Conservation (phyloP, 2,329 filamentous ascomycete genomes). For the Curvularia hawaiiensis region DNA sequence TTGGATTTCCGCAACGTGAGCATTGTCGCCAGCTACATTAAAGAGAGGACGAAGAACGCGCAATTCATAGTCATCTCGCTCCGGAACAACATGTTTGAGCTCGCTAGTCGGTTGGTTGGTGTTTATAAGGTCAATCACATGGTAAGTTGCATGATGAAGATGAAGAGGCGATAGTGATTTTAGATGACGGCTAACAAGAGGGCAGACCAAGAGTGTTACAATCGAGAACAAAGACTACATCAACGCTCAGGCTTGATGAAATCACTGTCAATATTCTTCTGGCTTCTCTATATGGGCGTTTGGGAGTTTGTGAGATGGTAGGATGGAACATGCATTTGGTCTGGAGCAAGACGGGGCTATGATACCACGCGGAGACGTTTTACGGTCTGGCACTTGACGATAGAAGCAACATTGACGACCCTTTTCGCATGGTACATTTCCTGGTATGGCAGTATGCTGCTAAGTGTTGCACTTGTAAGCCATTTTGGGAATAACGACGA, state of each 20-base stretch:
- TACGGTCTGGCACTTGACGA: conserved; percentile 12
- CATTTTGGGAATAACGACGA: neutral
- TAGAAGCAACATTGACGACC: conserved; percentile 6
- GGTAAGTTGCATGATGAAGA: conserved; percentile 49
- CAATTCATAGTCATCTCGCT: conserved; percentile 99
- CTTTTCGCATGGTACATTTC: neutral
- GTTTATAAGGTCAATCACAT: conserved; percentile 99
- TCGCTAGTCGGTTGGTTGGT: conserved; percentile 91
- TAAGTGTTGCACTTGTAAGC: neutral
- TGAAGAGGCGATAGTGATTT: neutral
- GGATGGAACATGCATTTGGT: conserved; percentile 3
- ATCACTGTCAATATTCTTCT: neutral
- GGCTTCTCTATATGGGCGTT: conserved; percentile 7
- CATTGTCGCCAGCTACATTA: conserved; percentile 98
- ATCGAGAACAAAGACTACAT: conserved; percentile 58
- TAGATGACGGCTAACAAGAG: conserved; percentile 18
- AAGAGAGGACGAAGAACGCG: conserved; percentile 97
- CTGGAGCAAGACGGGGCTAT: conserved; percentile 7
- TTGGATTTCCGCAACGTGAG: conserved; percentile 98
- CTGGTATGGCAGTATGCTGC: neutral
- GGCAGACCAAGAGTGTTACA: conserved; percentile 59
- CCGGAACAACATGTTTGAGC: conserved; percentile 99
- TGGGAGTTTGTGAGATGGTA: conserved; percentile 3
- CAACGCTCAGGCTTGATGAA: conserved; percentile 22
- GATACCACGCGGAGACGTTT: conserved; percentile 16